Evolutionary conservation across 768 basidiomycete genomes (phyloP).

Genomic region (Mycena maculata): DNA sequence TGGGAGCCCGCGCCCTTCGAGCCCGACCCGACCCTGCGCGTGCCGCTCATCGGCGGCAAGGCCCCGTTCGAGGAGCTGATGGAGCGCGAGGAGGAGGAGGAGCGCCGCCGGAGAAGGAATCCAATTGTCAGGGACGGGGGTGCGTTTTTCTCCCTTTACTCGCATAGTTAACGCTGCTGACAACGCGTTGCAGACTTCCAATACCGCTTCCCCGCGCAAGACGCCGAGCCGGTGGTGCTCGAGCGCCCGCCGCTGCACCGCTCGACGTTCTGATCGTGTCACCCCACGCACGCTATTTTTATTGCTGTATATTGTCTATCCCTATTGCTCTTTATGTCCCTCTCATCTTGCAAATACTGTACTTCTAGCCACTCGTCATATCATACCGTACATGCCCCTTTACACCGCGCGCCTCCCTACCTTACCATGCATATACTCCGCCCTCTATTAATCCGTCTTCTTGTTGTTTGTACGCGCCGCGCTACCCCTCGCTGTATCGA

Average conservation of each 20-base stretch:
- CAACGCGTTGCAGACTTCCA: slow-evolving; percentile 63
- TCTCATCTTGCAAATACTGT: background rate
- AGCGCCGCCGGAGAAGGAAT: slow-evolving; percentile 61
- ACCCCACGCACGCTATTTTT: slow-evolving; percentile 47
- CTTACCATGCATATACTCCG: too few relatives aligned
- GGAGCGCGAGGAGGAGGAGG: slow-evolving; percentile 72
- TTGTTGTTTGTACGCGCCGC: too few relatives aligned
- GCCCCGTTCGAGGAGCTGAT: slow-evolving; percentile 76
- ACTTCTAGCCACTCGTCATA: too few relatives aligned
- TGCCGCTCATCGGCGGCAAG: slow-evolving; percentile 75
- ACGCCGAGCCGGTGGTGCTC: slow-evolving; percentile 57
- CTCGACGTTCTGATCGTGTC: slow-evolving; percentile 67
- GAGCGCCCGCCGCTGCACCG: slow-evolving; percentile 61
- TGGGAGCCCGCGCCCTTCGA: slow-evolving; percentile 77
- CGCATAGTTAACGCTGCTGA: background rate
- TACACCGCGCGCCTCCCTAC: too few relatives aligned
- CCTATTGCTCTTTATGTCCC: slow-evolving; percentile 29
- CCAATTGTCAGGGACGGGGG: slow-evolving; percentile 75
- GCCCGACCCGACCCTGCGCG: slow-evolving; percentile 59
- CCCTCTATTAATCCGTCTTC: too few relatives aligned
- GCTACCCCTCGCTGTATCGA: too few relatives aligned
- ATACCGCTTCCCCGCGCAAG: slow-evolving; percentile 61
- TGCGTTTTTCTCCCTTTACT: slow-evolving; percentile 22
- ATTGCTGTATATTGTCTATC: slow-evolving; percentile 61
- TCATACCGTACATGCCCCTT: too few relatives aligned